These are phyloP conservation scores for Rhododendron griersonianum DNA, from an alignment of 148 eudicot species.

Conservation along the genomic window DNA sequence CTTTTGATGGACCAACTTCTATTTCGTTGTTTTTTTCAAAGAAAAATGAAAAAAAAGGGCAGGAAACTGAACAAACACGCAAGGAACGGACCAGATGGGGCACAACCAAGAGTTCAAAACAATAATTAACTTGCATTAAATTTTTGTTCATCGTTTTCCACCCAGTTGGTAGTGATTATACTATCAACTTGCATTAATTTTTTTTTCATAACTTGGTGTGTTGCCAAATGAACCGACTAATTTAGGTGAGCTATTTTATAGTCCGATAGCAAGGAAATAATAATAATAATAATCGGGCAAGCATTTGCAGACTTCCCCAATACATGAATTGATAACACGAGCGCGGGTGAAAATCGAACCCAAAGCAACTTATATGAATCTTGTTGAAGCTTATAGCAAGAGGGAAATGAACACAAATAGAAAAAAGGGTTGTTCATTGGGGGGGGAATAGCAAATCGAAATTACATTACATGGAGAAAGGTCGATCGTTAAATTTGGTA, in stretches of 20 bases:
- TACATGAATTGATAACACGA: neutral
- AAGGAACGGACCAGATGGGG: too few species aligned
- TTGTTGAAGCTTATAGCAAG: neutral
- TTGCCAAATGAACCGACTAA: neutral
- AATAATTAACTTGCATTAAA: too few species aligned
- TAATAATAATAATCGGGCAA: neutral
- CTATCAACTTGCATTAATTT: too few species aligned
- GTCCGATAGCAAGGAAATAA: neutral
- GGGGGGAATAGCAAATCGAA: neutral
- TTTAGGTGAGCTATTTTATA: neutral
- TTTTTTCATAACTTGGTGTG: neutral
- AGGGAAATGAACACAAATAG: neutral
- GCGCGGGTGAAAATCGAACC: neutral
- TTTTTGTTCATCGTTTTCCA: too few species aligned
- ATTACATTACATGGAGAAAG: neutral
- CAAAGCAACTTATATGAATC: neutral
- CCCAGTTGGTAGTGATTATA: too few species aligned
- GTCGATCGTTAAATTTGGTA: neutral
- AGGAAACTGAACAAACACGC: too few species aligned
- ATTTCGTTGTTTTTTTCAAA: neutral
- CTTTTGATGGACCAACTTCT: neutral
- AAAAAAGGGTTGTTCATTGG: neutral
- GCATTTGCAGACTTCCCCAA: neutral
- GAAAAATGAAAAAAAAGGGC: neutral
- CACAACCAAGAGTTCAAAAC: too few species aligned